Base-by-base conservation (phyloP, 768 basidiomycete species). In the Suillus spraguei region DNA sequence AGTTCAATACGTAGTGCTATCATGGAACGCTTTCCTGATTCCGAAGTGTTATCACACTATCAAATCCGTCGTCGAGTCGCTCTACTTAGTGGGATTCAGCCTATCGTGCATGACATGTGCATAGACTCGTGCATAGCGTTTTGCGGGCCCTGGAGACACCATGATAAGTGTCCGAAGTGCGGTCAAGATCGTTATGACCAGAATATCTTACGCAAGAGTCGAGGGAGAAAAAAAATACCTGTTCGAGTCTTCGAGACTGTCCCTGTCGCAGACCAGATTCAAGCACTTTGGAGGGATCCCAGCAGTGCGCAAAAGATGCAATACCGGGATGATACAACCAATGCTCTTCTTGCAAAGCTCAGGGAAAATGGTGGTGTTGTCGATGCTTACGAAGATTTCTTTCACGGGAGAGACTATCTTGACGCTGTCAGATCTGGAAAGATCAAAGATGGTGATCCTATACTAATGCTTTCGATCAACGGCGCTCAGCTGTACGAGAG, bases 191-290 rank as follows among this genome's bases (percentile, higher is more conserved):
- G 70, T 1, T 79, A 74, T 58, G 67, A 74, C 46, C 46, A 47
- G 11, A 24, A 46, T 1, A 24, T 47, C 46, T 24, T 58, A 6
- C 3, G 28, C 1, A 62, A 55, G 3, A 59, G 50, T 35, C 24
- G 36, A 24, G 60, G 44, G 8, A n/a, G 56, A 5, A 42, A 22
- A 13, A 68, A 68, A 33, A 49, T 64, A 10, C 49, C 65, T 17
- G 32, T 41, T 4, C 60, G 54, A 20, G 38, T 56, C 13, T 67
- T 69, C 20, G 39, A 50, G 14, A 71, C 66, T 6, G 63, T 67
- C 16, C 68, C 66, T 5, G 9, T 71, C 0, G 17, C 32, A 20
- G 79, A 80, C 20, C 78, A 81, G 64, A 55, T 84, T 0, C 81
- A 82, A 63, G 80, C 80, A 0, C 68, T 79, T 11, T 71, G 74